Evolutionary conservation across 805 yeast species (phyloP), one percentile per base, ranked within the genome.

Genomic region (Blastobotrys americana): DNA sequence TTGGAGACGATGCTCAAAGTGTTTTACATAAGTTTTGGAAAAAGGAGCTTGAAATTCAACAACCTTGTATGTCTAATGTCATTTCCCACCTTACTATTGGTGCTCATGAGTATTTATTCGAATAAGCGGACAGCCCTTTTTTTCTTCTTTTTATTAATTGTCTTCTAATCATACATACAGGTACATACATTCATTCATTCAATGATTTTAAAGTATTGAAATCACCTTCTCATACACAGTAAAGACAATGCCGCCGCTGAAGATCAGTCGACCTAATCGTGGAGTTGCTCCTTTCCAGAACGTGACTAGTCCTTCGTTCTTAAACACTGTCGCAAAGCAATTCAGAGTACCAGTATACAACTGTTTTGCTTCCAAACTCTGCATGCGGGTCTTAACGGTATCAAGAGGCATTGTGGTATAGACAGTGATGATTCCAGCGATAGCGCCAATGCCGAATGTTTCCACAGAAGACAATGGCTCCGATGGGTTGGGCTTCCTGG

Each of bases 251-350:
- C 98, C 98, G 49, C 98, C 98, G 66, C 95, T 84, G 59, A 90
- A 73, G 28, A 89, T 78, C 60, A 90, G 73, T 56, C 98, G 77
- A 4, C 97, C 97, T 49, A 90, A 70, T 60, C 98, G 76, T 38
- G 98, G 97, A 2, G 97, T 93, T 28, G 97, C 96, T 50, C 98
- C 98, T 66, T 86, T 86, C 98, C 98, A 90, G 67, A 88, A 87
- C 3, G 96, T 84, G 58, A 77, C 68, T 52, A 89, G 67, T 6
- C 98, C 98, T 67, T 90, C 98, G 44, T 90, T 82, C 58, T 70
- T 81, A 64, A 84, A 82, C 42, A 93, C 80, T 51, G 76, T 79
- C 16, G 67, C 76, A 56, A 94, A 89, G 65, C 97, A 90, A 66
- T 90, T 76, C 34, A 82, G 17, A 0, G 97, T 89, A 39, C 88